Percentiles rank a stretch among this genome's conserved stretches.
phyloP scores from a whole-genome alignment of 2,329 filamentous ascomycete genomes.

The Penicillium sclerotigenum region DNA sequence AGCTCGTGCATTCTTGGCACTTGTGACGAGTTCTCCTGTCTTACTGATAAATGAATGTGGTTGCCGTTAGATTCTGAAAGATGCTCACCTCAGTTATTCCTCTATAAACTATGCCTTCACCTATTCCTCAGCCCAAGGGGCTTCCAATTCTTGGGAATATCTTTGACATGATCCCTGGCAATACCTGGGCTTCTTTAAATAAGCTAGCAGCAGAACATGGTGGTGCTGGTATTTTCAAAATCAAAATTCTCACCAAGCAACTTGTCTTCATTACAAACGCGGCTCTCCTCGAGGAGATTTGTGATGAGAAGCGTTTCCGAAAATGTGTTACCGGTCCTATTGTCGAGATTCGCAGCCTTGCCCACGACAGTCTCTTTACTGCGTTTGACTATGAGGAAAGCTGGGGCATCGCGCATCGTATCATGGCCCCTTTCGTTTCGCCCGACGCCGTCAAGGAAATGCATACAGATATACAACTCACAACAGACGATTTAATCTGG shows the following conservation, averaged over 20 bases:
- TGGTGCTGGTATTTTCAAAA: constrained; percentile 57
- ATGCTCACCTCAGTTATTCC: not conserved
- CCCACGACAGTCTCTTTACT: constrained; percentile 67
- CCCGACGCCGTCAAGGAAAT: constrained; percentile 39
- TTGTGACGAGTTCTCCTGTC: not conserved
- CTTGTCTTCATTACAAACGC: constrained; percentile 53
- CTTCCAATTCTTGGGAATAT: constrained; percentile 54
- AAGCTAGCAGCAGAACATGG: constrained; percentile 50
- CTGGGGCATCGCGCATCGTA: constrained; percentile 63
- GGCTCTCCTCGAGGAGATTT: constrained; percentile 61
- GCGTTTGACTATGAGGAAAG: constrained; percentile 48
- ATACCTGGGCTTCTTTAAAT: constrained; percentile 52
- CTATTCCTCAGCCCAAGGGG: constrained; percentile 52
- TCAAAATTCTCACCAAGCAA: constrained; percentile 48
- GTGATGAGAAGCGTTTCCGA: constrained; percentile 63
- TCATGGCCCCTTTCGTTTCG: constrained; percentile 47
- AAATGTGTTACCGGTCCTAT: constrained; percentile 52
- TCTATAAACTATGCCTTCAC: constrained; percentile 38
- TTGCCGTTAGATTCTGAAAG: not conserved
- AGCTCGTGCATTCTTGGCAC: not conserved
- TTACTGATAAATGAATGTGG: not conserved
- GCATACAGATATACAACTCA: constrained; percentile 51
- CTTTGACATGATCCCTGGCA: constrained; percentile 48
- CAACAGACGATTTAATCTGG: constrained; percentile 49
- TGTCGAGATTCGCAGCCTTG: constrained; percentile 56